Evolutionary conservation across 2,329 filamentous ascomycete genomes (phyloP), one percentile per base, ranked within the genome.

Genomic region (Fusarium graminum): DNA sequence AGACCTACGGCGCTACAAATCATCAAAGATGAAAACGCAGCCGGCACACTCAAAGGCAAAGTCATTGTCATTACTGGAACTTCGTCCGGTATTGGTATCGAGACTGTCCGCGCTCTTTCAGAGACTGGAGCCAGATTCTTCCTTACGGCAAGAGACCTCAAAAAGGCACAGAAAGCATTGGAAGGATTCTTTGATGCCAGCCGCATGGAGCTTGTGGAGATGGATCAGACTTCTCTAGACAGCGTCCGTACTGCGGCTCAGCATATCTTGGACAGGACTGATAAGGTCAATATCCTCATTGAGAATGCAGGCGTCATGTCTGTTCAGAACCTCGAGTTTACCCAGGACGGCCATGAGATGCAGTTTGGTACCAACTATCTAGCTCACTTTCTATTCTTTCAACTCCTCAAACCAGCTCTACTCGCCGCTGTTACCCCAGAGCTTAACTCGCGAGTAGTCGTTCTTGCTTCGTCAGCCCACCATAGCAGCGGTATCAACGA

Each of bases 271-370:
- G 38, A 59, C 2, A 64, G 52, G 17, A 62, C 51, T 7, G 58
- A 63, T 8, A 69, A 62, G 14, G 43, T 76, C 36, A 74, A 71
- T 43, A 65, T 83, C 28, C 51, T 84, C 3, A 71, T 84, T 51
- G 81, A 82, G 62, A 84, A 80, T 50, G 82, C 82, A 0, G 81
- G 76, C 13, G 67, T 82, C 6, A 30, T 81, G 80, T 76, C 77
- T 69, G n/a, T 63, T 61, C 12, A 77, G 6, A 76, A 76, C 39
- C 73, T 70, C 4, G 62, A 76, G n/a, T 11, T 30, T 8, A 78
- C 74, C 10, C 63, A 72, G 5, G 80, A 82, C 5, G 81, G 81
- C 1, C 74, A 79, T 45, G 81, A 83, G 68, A 68, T 74, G 26
- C 79, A 81, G 36, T 79, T 82, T 43, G 79, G 75, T 0, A 79